Evolutionary conservation across 805 yeast species (phyloP).

Genomic region (Metschnikowia dekortorum): DNA sequence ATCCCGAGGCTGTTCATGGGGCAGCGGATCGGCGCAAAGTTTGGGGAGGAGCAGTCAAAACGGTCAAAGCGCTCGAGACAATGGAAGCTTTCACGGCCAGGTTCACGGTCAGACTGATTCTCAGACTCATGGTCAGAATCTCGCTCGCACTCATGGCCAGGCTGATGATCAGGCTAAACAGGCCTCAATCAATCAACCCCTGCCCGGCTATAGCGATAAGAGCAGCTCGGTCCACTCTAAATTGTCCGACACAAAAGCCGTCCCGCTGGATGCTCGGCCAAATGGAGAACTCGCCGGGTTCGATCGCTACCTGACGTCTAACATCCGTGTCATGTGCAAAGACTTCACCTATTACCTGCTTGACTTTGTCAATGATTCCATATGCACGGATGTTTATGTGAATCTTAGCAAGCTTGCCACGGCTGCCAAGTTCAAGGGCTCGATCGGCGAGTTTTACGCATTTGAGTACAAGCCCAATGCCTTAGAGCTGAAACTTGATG

Average conservation of each 20-base stretch:
- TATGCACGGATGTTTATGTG: slow-evolving; percentile 69
- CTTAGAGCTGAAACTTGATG: slow-evolving; percentile 48
- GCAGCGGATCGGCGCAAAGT: not conserved
- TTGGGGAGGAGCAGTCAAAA: not conserved
- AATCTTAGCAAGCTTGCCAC: slow-evolving; percentile 64
- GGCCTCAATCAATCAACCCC: too few species aligned
- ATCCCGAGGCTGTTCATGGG: slow-evolving; percentile 49
- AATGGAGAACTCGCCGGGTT: slow-evolving; percentile 11
- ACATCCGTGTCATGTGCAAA: slow-evolving; percentile 69
- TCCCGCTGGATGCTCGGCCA: too few species aligned
- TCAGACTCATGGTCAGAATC: too few species aligned
- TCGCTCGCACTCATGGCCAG: too few species aligned
- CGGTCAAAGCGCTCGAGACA: not conserved
- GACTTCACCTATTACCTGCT: slow-evolving; percentile 81
- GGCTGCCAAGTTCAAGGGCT: slow-evolving; percentile 47
- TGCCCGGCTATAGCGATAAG: too few species aligned
- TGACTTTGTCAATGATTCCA: slow-evolving; percentile 57
- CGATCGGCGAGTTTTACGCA: slow-evolving; percentile 57
- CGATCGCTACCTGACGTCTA: slow-evolving; percentile 43
- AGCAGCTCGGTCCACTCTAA: too few species aligned
- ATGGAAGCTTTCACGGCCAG: not conserved
- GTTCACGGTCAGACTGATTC: too few species aligned
- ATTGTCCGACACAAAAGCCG: too few species aligned
- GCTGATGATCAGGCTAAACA: too few species aligned
- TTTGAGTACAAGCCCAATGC: slow-evolving; percentile 73